Percentiles rank a stretch among this genome's conserved stretches.
Conservation (phyloP, 2,329 filamentous ascomycete genomes). For the Acrodontium crateriforme region DNA sequence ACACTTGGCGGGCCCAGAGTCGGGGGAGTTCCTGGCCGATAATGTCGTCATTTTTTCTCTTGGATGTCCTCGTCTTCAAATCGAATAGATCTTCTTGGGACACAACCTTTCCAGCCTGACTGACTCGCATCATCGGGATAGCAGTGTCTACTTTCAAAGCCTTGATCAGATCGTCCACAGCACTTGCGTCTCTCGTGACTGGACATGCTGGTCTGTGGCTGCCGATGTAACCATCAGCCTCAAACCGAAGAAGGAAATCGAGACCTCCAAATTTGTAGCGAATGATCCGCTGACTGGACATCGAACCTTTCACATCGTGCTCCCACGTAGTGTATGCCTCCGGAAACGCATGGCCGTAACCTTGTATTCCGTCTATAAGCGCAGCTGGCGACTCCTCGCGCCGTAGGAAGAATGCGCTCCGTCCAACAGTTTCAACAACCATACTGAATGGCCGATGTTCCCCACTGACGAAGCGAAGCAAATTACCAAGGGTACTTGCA, state of each 20-base stretch:
- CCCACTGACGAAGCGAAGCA: slow-evolving; percentile 42
- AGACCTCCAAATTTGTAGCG: slow-evolving; percentile 44
- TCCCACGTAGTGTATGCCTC: slow-evolving; percentile 54
- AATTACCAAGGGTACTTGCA: slow-evolving; percentile 45
- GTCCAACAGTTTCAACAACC: slow-evolving; percentile 40
- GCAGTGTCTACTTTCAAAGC: background rate
- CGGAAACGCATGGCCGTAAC: slow-evolving; percentile 54
- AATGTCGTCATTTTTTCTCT: slow-evolving; percentile 18
- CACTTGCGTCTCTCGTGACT: background rate
- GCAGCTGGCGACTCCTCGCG: slow-evolving; percentile 47
- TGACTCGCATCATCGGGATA: background rate
- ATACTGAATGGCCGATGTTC: slow-evolving; percentile 42
- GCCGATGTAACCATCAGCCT: slow-evolving; percentile 43
- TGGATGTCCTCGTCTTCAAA: slow-evolving; percentile 35
- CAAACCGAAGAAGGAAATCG: slow-evolving; percentile 40
- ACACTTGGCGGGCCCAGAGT: slow-evolving; percentile 38
- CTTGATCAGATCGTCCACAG: background rate
- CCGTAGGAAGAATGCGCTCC: slow-evolving; percentile 49
- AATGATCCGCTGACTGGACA: slow-evolving; percentile 49
- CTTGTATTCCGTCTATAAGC: slow-evolving; percentile 39
- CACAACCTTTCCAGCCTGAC: slow-evolving; percentile 12
- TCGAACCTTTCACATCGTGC: slow-evolving; percentile 37
- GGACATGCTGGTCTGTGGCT: background rate
- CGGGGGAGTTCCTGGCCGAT: slow-evolving; percentile 30
- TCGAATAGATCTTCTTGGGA: slow-evolving; percentile 37